Conservation (phyloP, 306 rosid species). For the Quercus robur region DNA sequence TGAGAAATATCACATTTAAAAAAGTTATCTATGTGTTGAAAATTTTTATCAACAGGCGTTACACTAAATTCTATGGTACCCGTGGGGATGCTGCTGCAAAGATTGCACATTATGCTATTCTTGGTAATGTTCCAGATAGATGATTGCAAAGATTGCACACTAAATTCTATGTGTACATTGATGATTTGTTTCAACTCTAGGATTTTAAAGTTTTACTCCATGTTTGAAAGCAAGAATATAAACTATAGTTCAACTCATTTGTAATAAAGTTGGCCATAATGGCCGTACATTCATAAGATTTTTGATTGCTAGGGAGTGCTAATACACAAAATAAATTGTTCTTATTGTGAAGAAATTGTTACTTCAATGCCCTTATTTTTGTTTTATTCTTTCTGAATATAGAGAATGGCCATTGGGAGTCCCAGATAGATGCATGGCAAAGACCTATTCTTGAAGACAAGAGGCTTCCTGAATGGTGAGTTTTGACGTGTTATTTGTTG, state of each 20-base stretch:
- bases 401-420: conserved; percentile 83
- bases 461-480: conserved; percentile 93
- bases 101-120: conserved; percentile 88
- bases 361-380: not conserved
- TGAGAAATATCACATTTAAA: conserved; percentile 13
- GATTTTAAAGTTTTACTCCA: not conserved
- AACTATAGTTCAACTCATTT: not conserved
- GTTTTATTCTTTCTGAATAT: conserved; percentile 7
- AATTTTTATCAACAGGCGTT: conserved; percentile 64
- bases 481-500: conserved; percentile 23
- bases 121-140: conserved; percentile 42
- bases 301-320: conserved; percentile 10
- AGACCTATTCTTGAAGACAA: conserved; percentile 86
- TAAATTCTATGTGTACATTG: not conserved
- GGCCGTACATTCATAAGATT: conserved; percentile 9
- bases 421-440: conserved; percentile 94
- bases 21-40: conserved; percentile 22
- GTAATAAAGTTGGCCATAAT: conserved; percentile 8
- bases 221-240: conserved; percentile 13
- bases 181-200: not conserved
- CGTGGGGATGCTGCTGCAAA: conserved; percentile 76
- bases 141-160: too few relatives aligned
- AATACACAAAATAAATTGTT: not conserved
- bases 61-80: conserved; percentile 82
- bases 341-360: not conserved